phyloP scores from a whole-genome alignment of 192 early-diverging fungal species.

The Entomortierella parvispora region DNA sequence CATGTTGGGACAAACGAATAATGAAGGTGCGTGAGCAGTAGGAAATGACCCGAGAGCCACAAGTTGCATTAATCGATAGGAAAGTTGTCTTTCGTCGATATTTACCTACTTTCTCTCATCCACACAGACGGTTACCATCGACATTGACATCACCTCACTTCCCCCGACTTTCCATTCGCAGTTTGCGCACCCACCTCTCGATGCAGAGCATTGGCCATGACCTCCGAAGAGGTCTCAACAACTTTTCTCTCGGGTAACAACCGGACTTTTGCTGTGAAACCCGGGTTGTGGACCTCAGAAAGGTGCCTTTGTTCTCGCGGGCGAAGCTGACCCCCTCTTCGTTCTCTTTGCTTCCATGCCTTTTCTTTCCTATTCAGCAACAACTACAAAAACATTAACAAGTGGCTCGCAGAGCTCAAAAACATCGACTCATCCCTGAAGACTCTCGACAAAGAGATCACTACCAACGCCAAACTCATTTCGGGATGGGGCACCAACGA shows the following conservation, averaged over 20 bases:
- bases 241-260: constrained; percentile 36
- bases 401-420: constrained; percentile 51
- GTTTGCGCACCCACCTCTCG: neutral
- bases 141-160: no score
- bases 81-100: neutral
- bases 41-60: neutral
- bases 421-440: constrained; percentile 48
- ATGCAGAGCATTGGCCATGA: constrained; percentile 54
- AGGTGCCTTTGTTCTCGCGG: neutral
- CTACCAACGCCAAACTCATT: constrained; percentile 36
- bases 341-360: neutral
- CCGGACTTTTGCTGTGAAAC: constrained; percentile 22
- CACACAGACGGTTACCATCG: neutral
- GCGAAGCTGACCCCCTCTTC: neutral
- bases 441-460: constrained; percentile 46
- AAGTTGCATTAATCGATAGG: neutral
- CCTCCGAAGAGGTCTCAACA: constrained; percentile 48
- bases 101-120: neutral
- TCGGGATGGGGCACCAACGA: constrained; percentile 49
- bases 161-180: neutral
- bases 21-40: no score
- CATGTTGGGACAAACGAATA: no score
- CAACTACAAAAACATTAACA: constrained; percentile 54
- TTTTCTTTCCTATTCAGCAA: neutral
- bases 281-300: neutral